phyloP scores from a whole-genome alignment of 352 stramenopile species.

The Elongisporangium undulatum region DNA sequence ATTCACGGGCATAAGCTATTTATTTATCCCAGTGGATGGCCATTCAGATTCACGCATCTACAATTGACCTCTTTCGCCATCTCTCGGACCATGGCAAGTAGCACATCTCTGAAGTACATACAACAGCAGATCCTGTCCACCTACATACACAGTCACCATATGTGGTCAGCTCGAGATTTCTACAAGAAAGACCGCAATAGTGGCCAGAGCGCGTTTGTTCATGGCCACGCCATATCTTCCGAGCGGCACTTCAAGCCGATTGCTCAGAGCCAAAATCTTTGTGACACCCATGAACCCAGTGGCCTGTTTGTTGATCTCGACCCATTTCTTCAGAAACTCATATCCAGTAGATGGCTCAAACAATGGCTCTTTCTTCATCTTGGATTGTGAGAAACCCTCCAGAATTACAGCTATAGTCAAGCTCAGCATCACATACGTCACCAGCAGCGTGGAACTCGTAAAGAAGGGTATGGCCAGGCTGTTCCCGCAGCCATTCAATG shows the following conservation, averaged over 20 bases:
- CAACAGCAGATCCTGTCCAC: constrained; percentile 61
- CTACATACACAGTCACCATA: no score
- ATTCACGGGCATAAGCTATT: no score
- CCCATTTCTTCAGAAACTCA: constrained; percentile 88
- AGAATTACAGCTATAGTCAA: constrained; percentile 94
- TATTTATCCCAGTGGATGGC: not conserved
- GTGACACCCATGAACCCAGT: constrained; percentile 78
- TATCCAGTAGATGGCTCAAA: constrained; percentile 88
- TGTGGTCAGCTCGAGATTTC: no score
- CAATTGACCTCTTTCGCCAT: constrained; percentile 69
- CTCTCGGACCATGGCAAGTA: constrained; percentile 71
- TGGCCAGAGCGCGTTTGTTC: constrained; percentile 44
- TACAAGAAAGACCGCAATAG: no score
- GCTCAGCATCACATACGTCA: constrained; percentile 93
- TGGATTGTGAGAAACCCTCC: constrained; percentile 84
- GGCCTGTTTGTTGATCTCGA: constrained; percentile 82
- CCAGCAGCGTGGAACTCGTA: constrained; percentile 87
- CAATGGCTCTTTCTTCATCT: constrained; percentile 84
- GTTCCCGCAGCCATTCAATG: constrained; percentile 79
- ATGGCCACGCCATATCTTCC: constrained; percentile 45
- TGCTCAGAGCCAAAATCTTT: constrained; percentile 73
- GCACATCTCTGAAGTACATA: constrained; percentile 89
- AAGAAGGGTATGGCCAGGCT: constrained; percentile 65
- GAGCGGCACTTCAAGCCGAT: constrained; percentile 73
- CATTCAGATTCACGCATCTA: not conserved